phyloP scores from a whole-genome alignment of 2,329 filamentous ascomycete species.

The Teratosphaeria pseudoeucalypti region DNA sequence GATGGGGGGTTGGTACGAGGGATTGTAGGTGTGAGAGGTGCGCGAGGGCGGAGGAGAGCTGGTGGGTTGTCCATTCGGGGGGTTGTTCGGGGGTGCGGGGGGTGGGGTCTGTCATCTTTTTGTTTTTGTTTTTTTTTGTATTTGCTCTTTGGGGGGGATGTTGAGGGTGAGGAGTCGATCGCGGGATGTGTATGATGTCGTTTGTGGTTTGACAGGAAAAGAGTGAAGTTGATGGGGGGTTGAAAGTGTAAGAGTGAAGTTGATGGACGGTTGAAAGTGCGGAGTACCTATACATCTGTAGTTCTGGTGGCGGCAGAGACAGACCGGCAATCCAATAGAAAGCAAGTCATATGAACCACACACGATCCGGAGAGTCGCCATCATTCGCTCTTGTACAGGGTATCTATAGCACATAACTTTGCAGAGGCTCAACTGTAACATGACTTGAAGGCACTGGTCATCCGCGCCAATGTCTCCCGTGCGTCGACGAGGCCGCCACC shows the following conservation, averaged over 20 bases:
- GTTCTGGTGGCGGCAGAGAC: background rate
- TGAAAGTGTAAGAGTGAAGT: background rate
- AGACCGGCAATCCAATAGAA: background rate
- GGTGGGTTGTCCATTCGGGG: slow-evolving; percentile 9
- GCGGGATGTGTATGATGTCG: background rate
- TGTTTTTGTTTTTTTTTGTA: background rate
- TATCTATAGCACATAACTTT: background rate
- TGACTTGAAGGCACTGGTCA: background rate
- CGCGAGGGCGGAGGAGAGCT: slow-evolving; percentile 31
- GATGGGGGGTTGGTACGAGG: slow-evolving; percentile 25
- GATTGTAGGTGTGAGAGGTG: slow-evolving; percentile 35
- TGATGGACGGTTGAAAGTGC: background rate
- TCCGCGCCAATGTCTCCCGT: background rate
- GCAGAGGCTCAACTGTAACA: background rate
- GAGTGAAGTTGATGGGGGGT: background rate
- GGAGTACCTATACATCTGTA: background rate
- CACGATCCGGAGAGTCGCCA: background rate
- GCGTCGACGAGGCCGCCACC: background rate
- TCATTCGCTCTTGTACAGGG: background rate
- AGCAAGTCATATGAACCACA: background rate
- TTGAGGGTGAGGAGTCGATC: too few species aligned
- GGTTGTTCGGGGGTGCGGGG: background rate
- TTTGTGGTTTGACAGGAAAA: too few species aligned
- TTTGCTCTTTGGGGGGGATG: background rate
- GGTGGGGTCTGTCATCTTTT: background rate